A percentile compares a stretch with the other conserved stretches of the same genome.
These are phyloP conservation scores for Novakomyces olei DNA, from an alignment of 805 yeast genomes.

Conservation along the genomic window DNA sequence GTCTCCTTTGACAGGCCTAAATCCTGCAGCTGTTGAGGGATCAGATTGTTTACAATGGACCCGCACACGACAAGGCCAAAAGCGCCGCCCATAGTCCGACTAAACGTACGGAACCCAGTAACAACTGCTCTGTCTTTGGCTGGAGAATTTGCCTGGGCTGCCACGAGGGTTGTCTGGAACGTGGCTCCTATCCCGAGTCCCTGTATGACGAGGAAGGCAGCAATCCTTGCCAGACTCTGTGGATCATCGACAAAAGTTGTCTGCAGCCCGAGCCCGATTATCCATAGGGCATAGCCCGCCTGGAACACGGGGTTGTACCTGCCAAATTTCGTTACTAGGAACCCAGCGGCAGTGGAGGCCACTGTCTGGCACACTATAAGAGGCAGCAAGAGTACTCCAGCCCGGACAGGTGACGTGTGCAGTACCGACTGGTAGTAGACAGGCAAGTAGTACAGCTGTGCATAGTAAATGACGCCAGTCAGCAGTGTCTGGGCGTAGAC, in stretches of 20 bases:
- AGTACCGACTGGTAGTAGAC: conserved; percentile 27
- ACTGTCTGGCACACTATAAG: conserved; percentile 24
- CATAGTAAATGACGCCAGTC: conserved; percentile 28
- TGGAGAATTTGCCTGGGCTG: conserved; percentile 30
- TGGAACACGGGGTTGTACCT: conserved; percentile 22
- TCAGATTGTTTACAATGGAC: conserved; percentile 12
- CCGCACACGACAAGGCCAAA: conserved; percentile 28
- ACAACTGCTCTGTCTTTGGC: conserved; percentile 36
- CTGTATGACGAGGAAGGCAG: conserved; percentile 17
- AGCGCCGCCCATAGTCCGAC: conserved; percentile 41
- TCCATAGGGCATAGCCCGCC: conserved; percentile 23
- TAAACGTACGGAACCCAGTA: conserved; percentile 32
- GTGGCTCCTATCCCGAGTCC: conserved; percentile 28
- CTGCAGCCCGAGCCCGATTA: conserved; percentile 21
- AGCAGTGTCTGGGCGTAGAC: conserved; percentile 21
- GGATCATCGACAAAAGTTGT: conserved; percentile 14
- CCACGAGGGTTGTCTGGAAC: conserved; percentile 35
- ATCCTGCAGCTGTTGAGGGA: too few species aligned
- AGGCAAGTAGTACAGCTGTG: conserved; percentile 28
- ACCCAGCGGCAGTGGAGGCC: conserved; percentile 25
- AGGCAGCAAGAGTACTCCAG: conserved; percentile 24
- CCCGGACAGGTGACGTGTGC: conserved; percentile 19
- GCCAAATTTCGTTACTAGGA: conserved; percentile 22
- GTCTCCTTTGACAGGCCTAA: too few species aligned
- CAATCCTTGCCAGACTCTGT: conserved; percentile 18